Percentiles rank a stretch among this genome's conserved stretches.
These are phyloP conservation scores for Claviceps maximensis DNA, from an alignment of 2,329 filamentous ascomycete genomes.

Conservation along the genomic window DNA sequence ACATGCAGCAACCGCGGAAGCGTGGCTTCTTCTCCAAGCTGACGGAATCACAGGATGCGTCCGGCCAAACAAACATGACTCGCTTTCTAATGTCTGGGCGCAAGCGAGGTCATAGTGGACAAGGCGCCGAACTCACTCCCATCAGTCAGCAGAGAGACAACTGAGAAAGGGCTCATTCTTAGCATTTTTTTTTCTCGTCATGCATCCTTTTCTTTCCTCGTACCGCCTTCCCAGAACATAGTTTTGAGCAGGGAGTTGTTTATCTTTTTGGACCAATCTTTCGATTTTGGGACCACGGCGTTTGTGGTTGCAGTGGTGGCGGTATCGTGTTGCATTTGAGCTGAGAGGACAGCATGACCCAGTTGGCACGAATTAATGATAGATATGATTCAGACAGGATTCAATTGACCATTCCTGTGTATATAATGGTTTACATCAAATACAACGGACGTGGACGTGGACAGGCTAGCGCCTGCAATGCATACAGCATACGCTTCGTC, in stretches of 20 bases:
- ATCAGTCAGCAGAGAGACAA: constrained; percentile 34
- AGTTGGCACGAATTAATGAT: too few species aligned
- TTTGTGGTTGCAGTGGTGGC: too few species aligned
- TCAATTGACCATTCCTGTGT: too few species aligned
- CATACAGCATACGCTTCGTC: too few species aligned
- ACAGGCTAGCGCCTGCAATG: too few species aligned
- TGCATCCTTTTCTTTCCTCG: not conserved
- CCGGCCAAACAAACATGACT: constrained; percentile 29
- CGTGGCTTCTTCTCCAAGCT: constrained; percentile 67
- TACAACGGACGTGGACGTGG: too few species aligned
- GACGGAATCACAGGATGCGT: constrained; percentile 40
- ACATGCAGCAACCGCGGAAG: constrained; percentile 37
- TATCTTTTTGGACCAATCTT: not conserved
- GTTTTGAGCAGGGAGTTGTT: not conserved
- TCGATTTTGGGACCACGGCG: too few species aligned
- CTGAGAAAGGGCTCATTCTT: constrained; percentile 6
- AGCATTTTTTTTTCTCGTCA: not conserved
- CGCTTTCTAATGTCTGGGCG: constrained; percentile 57
- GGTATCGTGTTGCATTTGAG: not conserved
- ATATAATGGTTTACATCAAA: too few species aligned
- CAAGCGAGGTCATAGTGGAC: constrained; percentile 52
- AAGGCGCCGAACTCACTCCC: constrained; percentile 56
- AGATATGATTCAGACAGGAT: too few species aligned
- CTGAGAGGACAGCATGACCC: too few species aligned
- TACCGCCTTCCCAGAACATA: not conserved